Percentiles rank a stretch among this genome's conserved stretches.
Evolutionary conservation across 352 stramenopile genomes (phyloP).

Genomic region (Aphanomyces euteiches): DNA sequence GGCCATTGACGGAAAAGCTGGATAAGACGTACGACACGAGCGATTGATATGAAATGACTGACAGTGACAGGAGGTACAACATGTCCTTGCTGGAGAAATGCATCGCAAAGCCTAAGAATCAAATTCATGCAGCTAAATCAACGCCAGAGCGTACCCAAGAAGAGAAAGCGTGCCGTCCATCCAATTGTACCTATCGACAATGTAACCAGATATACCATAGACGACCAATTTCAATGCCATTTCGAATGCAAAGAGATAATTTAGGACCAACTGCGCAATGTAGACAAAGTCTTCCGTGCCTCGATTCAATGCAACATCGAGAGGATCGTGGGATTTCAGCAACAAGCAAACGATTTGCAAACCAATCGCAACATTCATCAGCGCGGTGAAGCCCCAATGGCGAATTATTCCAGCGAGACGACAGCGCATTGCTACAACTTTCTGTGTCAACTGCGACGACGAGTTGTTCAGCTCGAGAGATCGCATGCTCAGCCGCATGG

Average conservation of each 20-base stretch:
- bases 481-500: conserved; percentile 5
- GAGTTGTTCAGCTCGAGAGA: conserved; percentile 5
- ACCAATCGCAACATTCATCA: neutral
- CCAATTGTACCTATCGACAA: conserved; percentile 7
- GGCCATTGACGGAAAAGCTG: conserved; percentile 5
- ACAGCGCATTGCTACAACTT: neutral
- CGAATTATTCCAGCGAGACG: neutral
- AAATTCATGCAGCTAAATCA: too few relatives aligned
- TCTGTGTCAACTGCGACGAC: neutral
- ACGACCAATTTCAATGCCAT: conserved; percentile 10
- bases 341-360: conserved; percentile 3
- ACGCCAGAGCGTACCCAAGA: neutral
- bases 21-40: neutral
- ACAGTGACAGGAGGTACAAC: neutral
- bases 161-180: conserved; percentile 12
- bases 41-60: neutral
- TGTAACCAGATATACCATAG: neutral
- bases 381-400: neutral
- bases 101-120: neutral
- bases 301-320: neutral
- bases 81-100: neutral
- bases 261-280: neutral
- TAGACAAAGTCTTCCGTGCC: neutral
- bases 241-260: conserved; percentile 1
- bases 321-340: conserved; percentile 1